These are phyloP conservation scores for Phytophthora syringae DNA, from an alignment of 352 stramenopile species.

Conservation along the genomic window DNA sequence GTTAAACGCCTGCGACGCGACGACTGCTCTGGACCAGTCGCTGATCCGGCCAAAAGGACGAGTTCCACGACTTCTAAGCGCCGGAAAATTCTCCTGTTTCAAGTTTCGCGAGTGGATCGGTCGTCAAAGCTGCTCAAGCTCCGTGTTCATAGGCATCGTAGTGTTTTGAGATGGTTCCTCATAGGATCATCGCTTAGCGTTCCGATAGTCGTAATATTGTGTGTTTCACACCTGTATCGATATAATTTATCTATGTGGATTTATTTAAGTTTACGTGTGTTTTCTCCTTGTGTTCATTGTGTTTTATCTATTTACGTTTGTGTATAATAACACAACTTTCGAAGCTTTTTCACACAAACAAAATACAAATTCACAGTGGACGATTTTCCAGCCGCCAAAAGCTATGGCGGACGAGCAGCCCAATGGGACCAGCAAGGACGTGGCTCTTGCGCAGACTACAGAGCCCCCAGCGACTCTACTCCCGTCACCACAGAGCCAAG, in stretches of 20 bases:
- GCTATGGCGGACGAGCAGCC: conserved; percentile 35
- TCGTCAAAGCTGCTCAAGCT: neutral
- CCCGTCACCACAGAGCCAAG: conserved; percentile 4
- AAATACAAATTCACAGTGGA: neutral
- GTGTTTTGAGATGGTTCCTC: conserved; percentile 17
- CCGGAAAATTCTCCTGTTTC: neutral
- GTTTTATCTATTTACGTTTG: neutral
- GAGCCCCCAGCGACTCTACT: conserved; percentile 1
- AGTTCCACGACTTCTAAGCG: conserved; percentile 44
- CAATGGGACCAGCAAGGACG: conserved; percentile 1
- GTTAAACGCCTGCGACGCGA: conserved; percentile 42
- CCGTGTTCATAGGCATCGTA: conserved; percentile 27
- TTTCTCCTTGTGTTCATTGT: too few species aligned
- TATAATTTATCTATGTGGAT: conserved; percentile 29
- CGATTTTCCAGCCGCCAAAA: conserved; percentile 24
- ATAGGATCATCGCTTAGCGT: too few species aligned
- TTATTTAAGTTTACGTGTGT: conserved; percentile 3
- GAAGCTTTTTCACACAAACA: neutral
- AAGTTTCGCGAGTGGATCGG: conserved; percentile 16
- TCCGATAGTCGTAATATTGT: conserved; percentile 36
- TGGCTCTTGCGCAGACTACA: conserved; percentile 2
- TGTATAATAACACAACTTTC: neutral
- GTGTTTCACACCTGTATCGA: conserved; percentile 21
- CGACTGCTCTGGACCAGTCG: conserved; percentile 31
- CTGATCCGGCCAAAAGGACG: conserved; percentile 21